phyloP scores from a whole-genome alignment of 2,329 filamentous ascomycete genomes.

The Acephala macrosclerotiorum region DNA sequence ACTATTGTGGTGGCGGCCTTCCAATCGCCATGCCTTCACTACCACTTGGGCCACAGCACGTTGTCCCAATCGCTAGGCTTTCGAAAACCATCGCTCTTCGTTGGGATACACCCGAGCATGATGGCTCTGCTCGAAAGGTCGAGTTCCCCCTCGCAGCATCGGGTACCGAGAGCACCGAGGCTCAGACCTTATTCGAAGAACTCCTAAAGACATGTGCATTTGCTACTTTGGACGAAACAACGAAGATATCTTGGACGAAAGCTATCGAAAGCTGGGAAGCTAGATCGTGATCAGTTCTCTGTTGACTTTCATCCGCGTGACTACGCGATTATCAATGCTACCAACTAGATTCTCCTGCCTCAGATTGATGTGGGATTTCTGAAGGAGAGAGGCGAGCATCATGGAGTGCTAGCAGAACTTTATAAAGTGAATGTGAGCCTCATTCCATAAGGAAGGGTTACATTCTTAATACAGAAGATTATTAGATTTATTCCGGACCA shows the following conservation, averaged over 20 bases:
- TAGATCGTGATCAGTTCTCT: constrained; percentile 55
- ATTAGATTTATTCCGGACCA: constrained; percentile 58
- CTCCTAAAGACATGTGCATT: constrained; percentile 48
- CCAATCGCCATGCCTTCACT: constrained; percentile 12
- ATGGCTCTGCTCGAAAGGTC: constrained; percentile 2
- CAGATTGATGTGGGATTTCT: constrained; percentile 9
- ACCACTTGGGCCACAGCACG: neutral
- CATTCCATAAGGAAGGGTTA: constrained; percentile 48
- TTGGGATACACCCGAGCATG: constrained; percentile 16
- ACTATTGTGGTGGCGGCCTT: constrained; percentile 28
- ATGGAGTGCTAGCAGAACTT: constrained; percentile 57
- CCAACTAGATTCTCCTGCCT: constrained; percentile 52
- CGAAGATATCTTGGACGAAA: constrained; percentile 57
- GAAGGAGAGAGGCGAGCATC: constrained; percentile 22
- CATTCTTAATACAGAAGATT: neutral
- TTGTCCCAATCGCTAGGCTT: neutral
- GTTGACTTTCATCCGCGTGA: constrained; percentile 59
- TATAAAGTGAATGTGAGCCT: constrained; percentile 62
- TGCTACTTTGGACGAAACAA: constrained; percentile 55
- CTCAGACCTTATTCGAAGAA: constrained; percentile 21
- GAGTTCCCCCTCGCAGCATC: neutral
- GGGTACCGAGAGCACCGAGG: constrained; percentile 8
- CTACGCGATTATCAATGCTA: constrained; percentile 56
- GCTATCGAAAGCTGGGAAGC: constrained; percentile 60
- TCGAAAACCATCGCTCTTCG: constrained; percentile 15